These are phyloP conservation scores for Erythrophleum fordii DNA, from an alignment of 306 rosid genomes.

Conservation along the genomic window DNA sequence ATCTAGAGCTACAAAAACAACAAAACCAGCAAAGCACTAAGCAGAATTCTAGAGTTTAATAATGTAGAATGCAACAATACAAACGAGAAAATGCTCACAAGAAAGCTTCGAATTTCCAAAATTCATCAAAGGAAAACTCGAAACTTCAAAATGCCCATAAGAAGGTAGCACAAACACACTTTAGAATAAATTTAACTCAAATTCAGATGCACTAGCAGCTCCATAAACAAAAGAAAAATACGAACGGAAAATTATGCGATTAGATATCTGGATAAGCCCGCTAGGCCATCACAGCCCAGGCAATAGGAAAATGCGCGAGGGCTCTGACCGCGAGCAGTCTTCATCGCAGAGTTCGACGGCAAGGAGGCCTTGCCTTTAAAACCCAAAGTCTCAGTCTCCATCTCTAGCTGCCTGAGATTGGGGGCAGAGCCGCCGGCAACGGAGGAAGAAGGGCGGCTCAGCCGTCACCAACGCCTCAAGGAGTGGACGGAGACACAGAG, in stretches of 20 bases:
- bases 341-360: conserved; percentile 23
- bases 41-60: neutral
- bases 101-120: neutral
- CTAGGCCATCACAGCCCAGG: conserved; percentile 12
- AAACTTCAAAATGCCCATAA: neutral
- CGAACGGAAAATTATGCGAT: neutral
- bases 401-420: neutral
- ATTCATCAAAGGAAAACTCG: neutral
- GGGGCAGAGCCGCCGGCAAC: conserved; percentile 14
- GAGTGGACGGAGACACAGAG: neutral
- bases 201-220: neutral
- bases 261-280: conserved; percentile 23
- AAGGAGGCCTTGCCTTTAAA: neutral
- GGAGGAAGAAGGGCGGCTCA: conserved; percentile 13
- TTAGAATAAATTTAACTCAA: neutral
- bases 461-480: neutral
- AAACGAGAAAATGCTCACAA: neutral
- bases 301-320: neutral
- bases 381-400: neutral
- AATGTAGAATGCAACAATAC: neutral
- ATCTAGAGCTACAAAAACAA: neutral
- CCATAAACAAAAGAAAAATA: neutral
- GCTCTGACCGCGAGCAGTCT: conserved; percentile 30
- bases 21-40: neutral
- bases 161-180: neutral